Conservation (phyloP, 2,329 filamentous ascomycete species). For the Trichoderma atrobrunneum region DNA sequence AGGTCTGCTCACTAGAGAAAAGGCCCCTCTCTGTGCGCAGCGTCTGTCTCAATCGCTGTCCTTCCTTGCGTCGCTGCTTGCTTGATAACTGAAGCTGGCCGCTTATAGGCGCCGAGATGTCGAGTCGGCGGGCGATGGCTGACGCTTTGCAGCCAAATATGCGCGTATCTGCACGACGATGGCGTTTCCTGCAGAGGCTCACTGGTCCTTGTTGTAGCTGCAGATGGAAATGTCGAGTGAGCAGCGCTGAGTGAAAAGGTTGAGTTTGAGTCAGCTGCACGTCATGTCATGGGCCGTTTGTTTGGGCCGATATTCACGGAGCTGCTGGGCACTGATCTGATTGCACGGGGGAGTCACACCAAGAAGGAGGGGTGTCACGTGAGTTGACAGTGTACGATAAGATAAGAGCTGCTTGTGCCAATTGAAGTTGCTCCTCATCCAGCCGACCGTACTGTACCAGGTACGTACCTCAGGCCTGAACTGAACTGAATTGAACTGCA, state of each 20-base stretch:
- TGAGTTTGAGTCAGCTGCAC: conserved; percentile 17
- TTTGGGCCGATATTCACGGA: conserved; percentile 16
- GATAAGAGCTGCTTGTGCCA: neutral
- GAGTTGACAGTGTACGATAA: neutral
- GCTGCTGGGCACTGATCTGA: neutral
- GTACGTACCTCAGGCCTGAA: neutral
- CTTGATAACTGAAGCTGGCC: neutral
- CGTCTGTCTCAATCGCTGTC: neutral
- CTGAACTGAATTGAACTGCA: neutral
- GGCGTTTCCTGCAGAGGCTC: neutral
- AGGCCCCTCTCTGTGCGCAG: neutral
- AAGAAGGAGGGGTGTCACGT: conserved; percentile 13
- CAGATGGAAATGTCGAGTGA: neutral
- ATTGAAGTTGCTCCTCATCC: neutral
- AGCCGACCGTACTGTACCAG: neutral
- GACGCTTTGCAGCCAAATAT: conserved; percentile 11
- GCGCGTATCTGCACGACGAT: conserved; percentile 1
- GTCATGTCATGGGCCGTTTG: conserved; percentile 16
- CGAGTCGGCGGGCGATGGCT: neutral
- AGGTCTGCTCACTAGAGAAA: neutral
- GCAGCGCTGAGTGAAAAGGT: neutral
- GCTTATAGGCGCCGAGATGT: neutral
- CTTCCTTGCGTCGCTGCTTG: neutral
- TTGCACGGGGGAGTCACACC: neutral
- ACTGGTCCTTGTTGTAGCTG: conserved; percentile 5